These are phyloP conservation scores for Fomitopsis betulina DNA, from an alignment of 1,284 basidiomycete genomes.

Conservation along the genomic window DNA sequence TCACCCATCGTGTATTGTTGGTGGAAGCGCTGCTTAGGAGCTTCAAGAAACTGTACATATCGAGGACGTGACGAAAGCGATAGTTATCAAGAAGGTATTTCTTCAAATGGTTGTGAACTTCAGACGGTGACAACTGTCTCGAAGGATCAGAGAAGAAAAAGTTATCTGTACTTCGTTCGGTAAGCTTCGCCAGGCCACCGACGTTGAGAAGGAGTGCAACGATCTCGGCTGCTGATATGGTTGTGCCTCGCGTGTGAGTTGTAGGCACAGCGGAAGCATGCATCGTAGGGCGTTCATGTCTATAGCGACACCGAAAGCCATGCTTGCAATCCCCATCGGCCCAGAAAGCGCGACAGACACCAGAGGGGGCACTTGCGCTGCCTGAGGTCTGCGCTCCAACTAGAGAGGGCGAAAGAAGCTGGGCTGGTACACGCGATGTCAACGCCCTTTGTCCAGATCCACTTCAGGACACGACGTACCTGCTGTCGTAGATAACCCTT, in stretches of 20 bases:
- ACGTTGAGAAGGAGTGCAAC: slow-evolving; percentile 39
- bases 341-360: slow-evolving; percentile 49
- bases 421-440: not conserved
- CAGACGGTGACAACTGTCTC: slow-evolving; percentile 37
- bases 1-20: slow-evolving; percentile 47
- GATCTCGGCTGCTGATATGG: not conserved
- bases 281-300: slow-evolving; percentile 28
- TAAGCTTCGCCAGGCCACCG: slow-evolving; percentile 37
- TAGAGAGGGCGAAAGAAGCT: not conserved
- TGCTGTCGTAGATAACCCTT: not conserved
- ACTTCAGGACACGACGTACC: not conserved
- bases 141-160: slow-evolving; percentile 17
- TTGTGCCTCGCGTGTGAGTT: not conserved
- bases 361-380: slow-evolving; percentile 24
- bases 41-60: slow-evolving; percentile 43
- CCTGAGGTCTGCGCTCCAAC: not conserved
- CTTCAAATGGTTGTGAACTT: slow-evolving; percentile 45
- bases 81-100: slow-evolving; percentile 40
- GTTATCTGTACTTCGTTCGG: slow-evolving; percentile 20
- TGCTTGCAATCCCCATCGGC: slow-evolving; percentile 41
- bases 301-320: slow-evolving; percentile 45
- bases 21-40: slow-evolving; percentile 42
- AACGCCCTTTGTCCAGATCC: not conserved
- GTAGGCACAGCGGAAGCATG: not conserved
- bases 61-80: slow-evolving; percentile 33